phyloP scores from a whole-genome alignment of 768 basidiomycete species.

The Gymnopilus junonius region DNA sequence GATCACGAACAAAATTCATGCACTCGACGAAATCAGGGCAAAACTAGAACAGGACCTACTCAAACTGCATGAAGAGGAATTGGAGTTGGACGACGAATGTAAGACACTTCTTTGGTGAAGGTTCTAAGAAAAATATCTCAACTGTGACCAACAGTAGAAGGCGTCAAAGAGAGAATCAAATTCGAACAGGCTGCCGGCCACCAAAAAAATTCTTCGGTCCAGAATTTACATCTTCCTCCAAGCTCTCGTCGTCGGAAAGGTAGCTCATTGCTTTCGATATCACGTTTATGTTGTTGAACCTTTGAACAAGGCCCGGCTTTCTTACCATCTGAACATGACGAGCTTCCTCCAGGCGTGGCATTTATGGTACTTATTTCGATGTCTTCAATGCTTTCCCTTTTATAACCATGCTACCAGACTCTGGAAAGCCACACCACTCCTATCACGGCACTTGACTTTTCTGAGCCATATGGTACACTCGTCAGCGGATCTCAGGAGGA shows the following conservation, averaged over 20 bases:
- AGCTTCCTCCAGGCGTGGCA: slow-evolving; percentile 90
- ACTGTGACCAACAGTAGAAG: slow-evolving; percentile 65
- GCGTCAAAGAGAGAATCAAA: slow-evolving; percentile 83
- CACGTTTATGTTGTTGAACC: background rate
- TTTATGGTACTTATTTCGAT: slow-evolving; percentile 76
- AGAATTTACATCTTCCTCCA: slow-evolving; percentile 50
- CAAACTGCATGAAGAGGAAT: slow-evolving; percentile 90
- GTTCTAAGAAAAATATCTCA: slow-evolving; percentile 1
- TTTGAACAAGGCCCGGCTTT: slow-evolving; percentile 79
- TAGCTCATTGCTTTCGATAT: slow-evolving; percentile 23
- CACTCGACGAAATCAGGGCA: slow-evolving; percentile 77
- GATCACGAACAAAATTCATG: slow-evolving; percentile 88
- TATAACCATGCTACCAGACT: slow-evolving; percentile 52
- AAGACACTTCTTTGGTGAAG: slow-evolving; percentile 35
- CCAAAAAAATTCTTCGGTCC: slow-evolving; percentile 33
- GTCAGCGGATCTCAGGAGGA: slow-evolving; percentile 90
- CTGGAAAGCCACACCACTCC: slow-evolving; percentile 80
- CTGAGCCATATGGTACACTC: slow-evolving; percentile 94
- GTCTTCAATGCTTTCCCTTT: background rate
- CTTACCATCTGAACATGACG: slow-evolving; percentile 96
- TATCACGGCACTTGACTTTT: slow-evolving; percentile 90
- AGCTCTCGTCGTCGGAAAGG: slow-evolving; percentile 77
- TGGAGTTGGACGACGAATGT: slow-evolving; percentile 98
- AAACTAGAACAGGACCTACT: slow-evolving; percentile 84
- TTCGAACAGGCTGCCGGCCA: slow-evolving; percentile 59